Conservation (phyloP, 2,329 filamentous ascomycete genomes). For the Cladosporium sp. region DNA sequence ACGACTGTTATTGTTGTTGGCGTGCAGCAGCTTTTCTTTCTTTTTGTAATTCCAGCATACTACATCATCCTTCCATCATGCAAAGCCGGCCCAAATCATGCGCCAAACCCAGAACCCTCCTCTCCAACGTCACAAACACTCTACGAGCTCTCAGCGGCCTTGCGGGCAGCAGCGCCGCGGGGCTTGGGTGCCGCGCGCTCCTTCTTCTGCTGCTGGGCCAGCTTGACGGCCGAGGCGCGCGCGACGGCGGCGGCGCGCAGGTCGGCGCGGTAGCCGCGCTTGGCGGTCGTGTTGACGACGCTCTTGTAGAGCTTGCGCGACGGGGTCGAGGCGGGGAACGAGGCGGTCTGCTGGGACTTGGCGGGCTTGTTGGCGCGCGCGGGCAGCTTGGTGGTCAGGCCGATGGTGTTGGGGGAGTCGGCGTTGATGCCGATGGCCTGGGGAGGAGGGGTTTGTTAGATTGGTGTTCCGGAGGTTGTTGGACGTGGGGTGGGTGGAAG, state of each 20-base stretch:
- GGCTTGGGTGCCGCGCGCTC: constrained; percentile 62
- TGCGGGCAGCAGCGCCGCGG: constrained; percentile 30
- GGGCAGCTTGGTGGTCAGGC: constrained; percentile 79
- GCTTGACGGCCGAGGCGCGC: constrained; percentile 71
- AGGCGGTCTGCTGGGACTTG: constrained; percentile 56
- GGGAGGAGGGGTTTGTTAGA: constrained; percentile 8
- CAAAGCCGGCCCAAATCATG: constrained; percentile 4
- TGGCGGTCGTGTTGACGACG: constrained; percentile 75
- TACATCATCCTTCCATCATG: constrained; percentile 4
- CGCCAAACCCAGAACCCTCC: constrained; percentile 3
- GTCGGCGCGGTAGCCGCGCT: constrained; percentile 68
- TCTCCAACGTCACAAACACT: constrained; percentile 5
- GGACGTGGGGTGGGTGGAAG: no score
- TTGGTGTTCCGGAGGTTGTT: not conserved
- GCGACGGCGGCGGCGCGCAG: constrained; percentile 61
- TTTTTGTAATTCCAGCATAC: constrained; percentile 10
- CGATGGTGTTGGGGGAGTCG: constrained; percentile 68
- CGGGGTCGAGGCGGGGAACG: constrained; percentile 65
- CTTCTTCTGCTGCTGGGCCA: constrained; percentile 70
- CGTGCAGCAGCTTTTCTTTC: constrained; percentile 11
- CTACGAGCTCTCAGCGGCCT: constrained; percentile 21
- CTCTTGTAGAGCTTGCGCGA: constrained; percentile 84
- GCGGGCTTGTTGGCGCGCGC: constrained; percentile 67
- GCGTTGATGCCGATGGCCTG: constrained; percentile 77
- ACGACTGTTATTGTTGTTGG: not conserved